These are phyloP conservation scores for Didymella keratinophila DNA, from an alignment of 2,329 filamentous ascomycete species.

Conservation along the genomic window DNA sequence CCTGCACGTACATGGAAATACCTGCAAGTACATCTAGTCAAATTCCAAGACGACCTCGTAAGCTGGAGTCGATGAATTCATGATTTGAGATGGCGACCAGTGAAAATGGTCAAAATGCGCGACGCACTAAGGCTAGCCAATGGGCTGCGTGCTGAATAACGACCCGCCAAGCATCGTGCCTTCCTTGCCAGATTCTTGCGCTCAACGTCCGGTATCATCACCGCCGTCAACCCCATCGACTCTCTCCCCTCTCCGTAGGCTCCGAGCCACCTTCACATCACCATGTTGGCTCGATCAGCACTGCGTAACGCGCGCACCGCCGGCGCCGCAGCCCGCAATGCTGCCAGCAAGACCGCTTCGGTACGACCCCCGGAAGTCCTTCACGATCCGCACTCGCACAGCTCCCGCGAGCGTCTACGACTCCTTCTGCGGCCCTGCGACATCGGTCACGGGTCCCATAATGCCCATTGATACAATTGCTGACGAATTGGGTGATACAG, in stretches of 20 bases:
- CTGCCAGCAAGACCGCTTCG: conserved; percentile 56
- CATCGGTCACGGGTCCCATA: conserved; percentile 23
- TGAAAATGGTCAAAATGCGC: background rate
- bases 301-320: conserved; percentile 87
- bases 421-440: conserved; percentile 29
- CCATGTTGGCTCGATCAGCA: conserved; percentile 93
- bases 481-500: conserved; percentile 50
- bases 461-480: conserved; percentile 41
- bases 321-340: conserved; percentile 78
- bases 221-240: conserved; percentile 48
- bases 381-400: conserved; percentile 29
- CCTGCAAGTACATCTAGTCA: background rate
- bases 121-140: conserved; percentile 5
- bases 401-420: conserved; percentile 40
- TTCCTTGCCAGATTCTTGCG: conserved; percentile 14
- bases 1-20: background rate
- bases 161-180: conserved; percentile 5
- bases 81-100: conserved; percentile 2
- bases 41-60: background rate
- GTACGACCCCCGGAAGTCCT: conserved; percentile 51
- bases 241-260: conserved; percentile 43
- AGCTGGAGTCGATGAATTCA: conserved; percentile 17
- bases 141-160: conserved; percentile 12
- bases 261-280: conserved; percentile 56
- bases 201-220: conserved; percentile 35